Evolutionary conservation across 2,329 filamentous ascomycete genomes (phyloP), one percentile per base, ranked within the genome.

Genomic region (Akanthomyces uredinophilus): DNA sequence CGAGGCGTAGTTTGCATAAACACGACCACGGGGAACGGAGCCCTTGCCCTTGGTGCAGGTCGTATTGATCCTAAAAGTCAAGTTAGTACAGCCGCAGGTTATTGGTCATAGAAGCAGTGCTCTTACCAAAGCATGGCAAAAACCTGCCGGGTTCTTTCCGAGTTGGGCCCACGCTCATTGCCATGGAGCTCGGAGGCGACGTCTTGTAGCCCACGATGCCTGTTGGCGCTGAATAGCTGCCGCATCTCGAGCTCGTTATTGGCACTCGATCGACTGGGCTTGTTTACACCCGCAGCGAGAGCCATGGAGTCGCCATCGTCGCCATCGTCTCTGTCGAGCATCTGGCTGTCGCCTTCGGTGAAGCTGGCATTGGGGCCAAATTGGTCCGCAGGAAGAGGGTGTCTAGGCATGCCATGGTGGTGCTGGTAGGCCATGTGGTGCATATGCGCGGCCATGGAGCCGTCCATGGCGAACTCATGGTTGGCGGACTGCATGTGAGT

Each of bases 1-100:
- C 29, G 91, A 92, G 53, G 94, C 95, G 74, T 99, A 99, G 73
- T 93, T 93, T 64, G 93, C 92, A 74, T 98, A 99, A 2, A 99
- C 95, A 63, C 94, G 85, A 66, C 95, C 95, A 69, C 95, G 84
- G 7, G 95, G 92, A 0, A 98, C 94, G 6, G 95, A 97, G 1
- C 88, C 89, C 72, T 91, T 91, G 49, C 89, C 89, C 65, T 86
- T 86, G 51, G 84, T 81, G 74, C 90, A 94, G 1, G 89, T 87
- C 57, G 83, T 81, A 69, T 87, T 87, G 68, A 94, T 86, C 89
- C 89, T 92, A 67, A 6, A 27, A 29, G 37, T 22, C 24, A 22
- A 1, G 18, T 59, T 35, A 51, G 56, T 22, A 43, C 22, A 43
- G 20, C 6, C 1, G 13, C 2, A 0, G 7, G 16, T 4, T 14